Evolutionary conservation across 1,139 yeast genomes (phyloP).

Genomic region (Geotrichum histeridarum): DNA sequence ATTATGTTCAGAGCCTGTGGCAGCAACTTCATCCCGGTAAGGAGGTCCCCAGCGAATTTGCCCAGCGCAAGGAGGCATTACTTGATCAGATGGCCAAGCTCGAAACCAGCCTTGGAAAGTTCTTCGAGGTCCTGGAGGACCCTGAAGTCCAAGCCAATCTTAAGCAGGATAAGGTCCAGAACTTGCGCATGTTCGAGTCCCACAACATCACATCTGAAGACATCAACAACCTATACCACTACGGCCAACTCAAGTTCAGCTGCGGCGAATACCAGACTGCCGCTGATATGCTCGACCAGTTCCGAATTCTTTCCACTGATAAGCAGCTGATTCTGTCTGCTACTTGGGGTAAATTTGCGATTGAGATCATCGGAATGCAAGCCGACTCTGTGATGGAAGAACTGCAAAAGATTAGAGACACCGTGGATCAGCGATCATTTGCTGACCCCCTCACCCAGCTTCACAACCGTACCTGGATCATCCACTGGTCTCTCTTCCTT

Average conservation of each 20-base stretch:
- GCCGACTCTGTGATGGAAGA: constrained; percentile 51
- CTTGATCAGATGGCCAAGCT: constrained; percentile 41
- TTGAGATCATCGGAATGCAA: constrained; percentile 50
- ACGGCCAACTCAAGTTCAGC: constrained; percentile 56
- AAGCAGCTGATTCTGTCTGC: constrained; percentile 48
- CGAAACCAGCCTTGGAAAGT: constrained; percentile 43
- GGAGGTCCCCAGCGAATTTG: constrained; percentile 39
- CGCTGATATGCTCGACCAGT: constrained; percentile 51
- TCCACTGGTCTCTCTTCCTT: constrained; percentile 62
- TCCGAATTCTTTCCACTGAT: constrained; percentile 51
- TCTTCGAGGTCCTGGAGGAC: constrained; percentile 45
- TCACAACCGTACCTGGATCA: constrained; percentile 58
- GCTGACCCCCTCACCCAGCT: constrained; percentile 53
- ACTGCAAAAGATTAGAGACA: constrained; percentile 49
- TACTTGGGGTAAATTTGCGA: constrained; percentile 61
- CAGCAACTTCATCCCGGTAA: constrained; percentile 38
- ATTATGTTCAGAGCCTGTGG: constrained; percentile 46
- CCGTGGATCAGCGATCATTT: constrained; percentile 50
- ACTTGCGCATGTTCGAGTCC: constrained; percentile 42
- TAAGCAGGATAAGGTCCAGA: constrained; percentile 51
- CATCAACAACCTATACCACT: constrained; percentile 49
- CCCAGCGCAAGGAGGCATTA: constrained; percentile 41
- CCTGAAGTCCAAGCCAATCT: constrained; percentile 46
- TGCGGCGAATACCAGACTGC: constrained; percentile 57
- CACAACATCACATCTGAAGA: constrained; percentile 47